Conservation (phyloP, 164 flowering plant genomes). For the Macadamia tetraphylla region DNA sequence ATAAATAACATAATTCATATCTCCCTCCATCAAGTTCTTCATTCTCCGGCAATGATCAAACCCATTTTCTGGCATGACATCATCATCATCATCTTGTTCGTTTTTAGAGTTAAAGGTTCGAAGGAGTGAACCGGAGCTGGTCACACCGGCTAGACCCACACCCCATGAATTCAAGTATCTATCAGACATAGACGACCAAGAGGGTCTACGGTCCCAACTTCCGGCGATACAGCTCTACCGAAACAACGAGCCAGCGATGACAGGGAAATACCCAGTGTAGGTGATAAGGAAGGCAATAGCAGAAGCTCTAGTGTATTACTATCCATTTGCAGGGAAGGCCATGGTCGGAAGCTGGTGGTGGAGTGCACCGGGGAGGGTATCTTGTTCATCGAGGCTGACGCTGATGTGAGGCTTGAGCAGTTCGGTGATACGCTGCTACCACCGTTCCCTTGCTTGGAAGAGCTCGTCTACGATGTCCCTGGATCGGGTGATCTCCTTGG, state of each 20-base stretch:
- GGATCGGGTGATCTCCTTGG: constrained; percentile 26
- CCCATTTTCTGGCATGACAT: not conserved
- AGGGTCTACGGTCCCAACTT: constrained; percentile 24
- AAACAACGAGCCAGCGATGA: not conserved
- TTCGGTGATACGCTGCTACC: constrained; percentile 37
- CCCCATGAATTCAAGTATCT: constrained; percentile 25
- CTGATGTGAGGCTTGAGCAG: constrained; percentile 20
- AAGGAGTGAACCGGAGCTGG: constrained; percentile 26
- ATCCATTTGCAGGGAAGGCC: constrained; percentile 29
- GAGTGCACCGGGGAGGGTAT: constrained; percentile 52
- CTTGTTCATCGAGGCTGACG: constrained; percentile 25
- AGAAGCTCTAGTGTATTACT: constrained; percentile 28
- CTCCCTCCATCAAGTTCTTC: no score
- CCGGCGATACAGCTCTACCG: constrained; percentile 20
- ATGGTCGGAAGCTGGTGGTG: constrained; percentile 29
- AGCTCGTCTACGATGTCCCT: constrained; percentile 38
- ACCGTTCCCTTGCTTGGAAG: constrained; percentile 39
- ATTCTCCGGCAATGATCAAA: no score
- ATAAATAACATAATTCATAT: no score
- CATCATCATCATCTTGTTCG: not conserved
- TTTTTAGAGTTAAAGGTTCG: constrained; percentile 21
- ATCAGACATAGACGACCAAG: constrained; percentile 35
- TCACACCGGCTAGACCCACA: not conserved
- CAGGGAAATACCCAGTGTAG: constrained; percentile 19
- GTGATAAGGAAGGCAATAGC: constrained; percentile 23